Evolutionary conservation across 2,329 filamentous ascomycete genomes (phyloP).

Genomic region (Exserohilum rostratum): DNA sequence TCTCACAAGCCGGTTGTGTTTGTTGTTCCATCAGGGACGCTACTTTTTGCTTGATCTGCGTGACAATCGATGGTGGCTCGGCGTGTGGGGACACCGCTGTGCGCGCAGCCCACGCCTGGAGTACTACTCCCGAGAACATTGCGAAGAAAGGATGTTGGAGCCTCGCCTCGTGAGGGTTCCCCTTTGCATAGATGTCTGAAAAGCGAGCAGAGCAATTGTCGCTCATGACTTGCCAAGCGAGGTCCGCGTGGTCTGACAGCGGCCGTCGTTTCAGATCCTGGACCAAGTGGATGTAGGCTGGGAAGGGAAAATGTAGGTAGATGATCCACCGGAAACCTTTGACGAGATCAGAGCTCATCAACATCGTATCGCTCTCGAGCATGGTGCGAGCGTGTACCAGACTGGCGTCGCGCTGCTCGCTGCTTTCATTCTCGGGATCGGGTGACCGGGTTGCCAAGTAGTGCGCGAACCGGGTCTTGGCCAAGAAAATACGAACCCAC

Average conservation of each 20-base stretch:
- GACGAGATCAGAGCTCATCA: conserved; percentile 51
- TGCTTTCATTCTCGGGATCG: conserved; percentile 19
- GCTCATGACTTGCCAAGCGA: conserved; percentile 55
- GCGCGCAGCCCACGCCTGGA: conserved; percentile 55
- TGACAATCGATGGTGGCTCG: conserved; percentile 15
- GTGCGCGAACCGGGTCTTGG: conserved; percentile 59
- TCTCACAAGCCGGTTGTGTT: not conserved
- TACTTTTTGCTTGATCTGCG: conserved; percentile 7
- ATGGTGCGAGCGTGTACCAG: conserved; percentile 47
- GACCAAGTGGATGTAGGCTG: conserved; percentile 55
- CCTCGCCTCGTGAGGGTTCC: conserved; percentile 22
- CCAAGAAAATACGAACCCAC: conserved; percentile 53
- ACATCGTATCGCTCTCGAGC: conserved; percentile 56
- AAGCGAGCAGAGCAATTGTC: conserved; percentile 53
- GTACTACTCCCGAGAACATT: conserved; percentile 61
- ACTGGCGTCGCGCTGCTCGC: conserved; percentile 32
- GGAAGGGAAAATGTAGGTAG: conserved; percentile 56
- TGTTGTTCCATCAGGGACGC: not conserved
- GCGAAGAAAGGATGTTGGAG: conserved; percentile 34
- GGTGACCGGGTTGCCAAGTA: conserved; percentile 48
- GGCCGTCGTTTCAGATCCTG: conserved; percentile 53
- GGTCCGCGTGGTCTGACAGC: conserved; percentile 36
- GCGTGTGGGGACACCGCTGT: conserved; percentile 9
- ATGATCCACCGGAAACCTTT: conserved; percentile 53
- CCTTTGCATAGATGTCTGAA: conserved; percentile 14